Conservation (phyloP, 805 yeast genomes). For the Candida coquimbonensis region DNA sequence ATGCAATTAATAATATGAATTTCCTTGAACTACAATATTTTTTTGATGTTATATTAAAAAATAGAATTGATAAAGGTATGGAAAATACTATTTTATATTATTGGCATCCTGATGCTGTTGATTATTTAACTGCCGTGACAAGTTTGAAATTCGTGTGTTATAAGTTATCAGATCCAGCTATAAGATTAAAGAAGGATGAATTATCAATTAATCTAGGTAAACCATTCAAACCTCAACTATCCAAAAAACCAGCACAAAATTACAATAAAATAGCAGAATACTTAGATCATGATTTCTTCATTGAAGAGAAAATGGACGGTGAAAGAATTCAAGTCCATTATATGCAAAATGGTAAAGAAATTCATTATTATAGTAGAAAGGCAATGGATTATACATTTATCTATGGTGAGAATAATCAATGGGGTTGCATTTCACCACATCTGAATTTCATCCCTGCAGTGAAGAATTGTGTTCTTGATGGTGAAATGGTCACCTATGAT, state of each 20-base stretch:
- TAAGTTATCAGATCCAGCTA: conserved; percentile 43
- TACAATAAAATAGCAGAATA: conserved; percentile 44
- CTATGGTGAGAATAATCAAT: conserved; percentile 49
- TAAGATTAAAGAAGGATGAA: conserved; percentile 35
- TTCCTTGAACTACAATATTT: conserved; percentile 63
- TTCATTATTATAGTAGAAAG: conserved; percentile 45
- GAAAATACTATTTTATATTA: conserved; percentile 48
- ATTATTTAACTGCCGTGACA: conserved; percentile 57
- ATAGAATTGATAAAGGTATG: conserved; percentile 51
- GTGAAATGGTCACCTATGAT: conserved; percentile 92
- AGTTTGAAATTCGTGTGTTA: conserved; percentile 55
- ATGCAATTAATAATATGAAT: conserved; percentile 47
- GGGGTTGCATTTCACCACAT: conserved; percentile 51
- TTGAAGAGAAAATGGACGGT: conserved; percentile 93
- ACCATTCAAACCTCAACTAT: conserved; percentile 70
- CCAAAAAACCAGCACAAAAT: conserved; percentile 45
- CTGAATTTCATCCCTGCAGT: conserved; percentile 33
- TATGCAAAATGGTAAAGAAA: conserved; percentile 31
- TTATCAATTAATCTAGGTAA: conserved; percentile 27
- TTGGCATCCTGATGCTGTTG: conserved; percentile 79
- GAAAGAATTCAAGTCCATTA: conserved; percentile 80
- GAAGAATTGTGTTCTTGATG: conserved; percentile 52
- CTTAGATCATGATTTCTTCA: conserved; percentile 44
- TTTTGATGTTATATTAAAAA: conserved; percentile 56
- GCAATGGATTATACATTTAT: conserved; percentile 66